Base-by-base conservation (phyloP, 305 asterid genomes). In the Petunia hybrid region DNA sequence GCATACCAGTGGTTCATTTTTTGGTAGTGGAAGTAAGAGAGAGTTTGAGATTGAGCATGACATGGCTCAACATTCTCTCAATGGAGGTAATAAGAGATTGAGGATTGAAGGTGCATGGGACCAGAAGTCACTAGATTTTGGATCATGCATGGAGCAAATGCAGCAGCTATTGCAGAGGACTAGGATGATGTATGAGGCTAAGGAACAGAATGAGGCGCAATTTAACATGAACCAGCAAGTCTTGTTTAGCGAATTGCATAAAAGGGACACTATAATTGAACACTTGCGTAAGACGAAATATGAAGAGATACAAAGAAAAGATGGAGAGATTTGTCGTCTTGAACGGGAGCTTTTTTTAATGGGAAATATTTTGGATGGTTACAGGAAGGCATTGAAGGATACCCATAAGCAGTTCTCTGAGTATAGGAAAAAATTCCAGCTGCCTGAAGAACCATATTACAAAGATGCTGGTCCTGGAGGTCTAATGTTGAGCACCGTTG, bases 401-500 rank as follows among this genome's bases (percentile, higher is more conserved):
- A 85, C 89, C 16, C 87, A 84, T 45, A 92, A 85, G 88, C 83
- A 85, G 3, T 92, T 95, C 88, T 85, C 85, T 39, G 97, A 93
- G 12, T 93, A 92, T 61, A 89, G 89, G 85, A 87, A 86, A 82
- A 83, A 76, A 63, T 87, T 75, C 77, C 85, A 82, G 86, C 90
- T 93, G 85, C 81, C 84, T 45, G 99, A 95, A 80, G 97, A 92
- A 71, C 84, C 95, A 1, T 84, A 89, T 1, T 95, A 95, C 86
- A 89, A 82, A 85, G 95, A 91, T 83, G 90, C 86, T 42, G 98
- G 97, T 61, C 85, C 86, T 5, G 95, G 95, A 65, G 99, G 99
- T 45, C 89, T 91, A 39, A 89, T 93, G 91, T 63, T 93, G 90
- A 88, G 92, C 59, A 80, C 82, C 59, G 86, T 80, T 1, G 98